A percentile compares a stretch with the other conserved stretches of the same genome.
phyloP scores from a whole-genome alignment of 2,329 filamentous ascomycete genomes.

The Microdochium bolleyi region DNA sequence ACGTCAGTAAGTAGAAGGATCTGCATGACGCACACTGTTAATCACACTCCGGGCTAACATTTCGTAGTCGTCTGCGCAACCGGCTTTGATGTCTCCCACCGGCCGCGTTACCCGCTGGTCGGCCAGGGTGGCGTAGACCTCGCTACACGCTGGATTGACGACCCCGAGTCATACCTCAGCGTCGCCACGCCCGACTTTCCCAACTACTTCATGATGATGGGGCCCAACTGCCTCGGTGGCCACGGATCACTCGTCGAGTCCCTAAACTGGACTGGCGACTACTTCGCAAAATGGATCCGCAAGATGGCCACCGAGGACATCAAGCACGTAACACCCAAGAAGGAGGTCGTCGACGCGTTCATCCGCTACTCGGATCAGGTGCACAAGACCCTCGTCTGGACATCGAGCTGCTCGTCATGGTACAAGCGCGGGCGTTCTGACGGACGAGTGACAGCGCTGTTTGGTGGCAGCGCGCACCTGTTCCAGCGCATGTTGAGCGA shows the following conservation, averaged over 20 bases:
- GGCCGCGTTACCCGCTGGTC: constrained; percentile 30
- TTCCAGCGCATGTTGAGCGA: constrained; percentile 25
- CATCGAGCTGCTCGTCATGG: constrained; percentile 28
- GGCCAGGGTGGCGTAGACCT: constrained; percentile 38
- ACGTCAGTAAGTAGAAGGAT: constrained; percentile 7
- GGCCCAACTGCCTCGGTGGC: constrained; percentile 7
- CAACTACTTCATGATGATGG: constrained; percentile 19
- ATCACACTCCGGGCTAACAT: background rate
- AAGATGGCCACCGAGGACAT: constrained; percentile 13
- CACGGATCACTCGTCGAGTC: constrained; percentile 8
- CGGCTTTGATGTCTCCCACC: constrained; percentile 3
- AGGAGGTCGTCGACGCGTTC: constrained; percentile 24
- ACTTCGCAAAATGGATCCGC: constrained; percentile 15
- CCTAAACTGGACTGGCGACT: constrained; percentile 9
- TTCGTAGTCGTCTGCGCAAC: constrained; percentile 1
- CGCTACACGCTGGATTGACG: constrained; percentile 40
- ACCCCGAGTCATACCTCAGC: constrained; percentile 19
- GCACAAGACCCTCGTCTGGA: constrained; percentile 34
- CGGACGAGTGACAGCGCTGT: constrained; percentile 29
- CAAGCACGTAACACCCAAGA: constrained; percentile 22
- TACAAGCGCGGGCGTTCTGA: constrained; percentile 14
- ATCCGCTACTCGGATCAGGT: constrained; percentile 31
- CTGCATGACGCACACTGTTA: background rate
- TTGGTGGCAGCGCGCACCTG: constrained; percentile 20
- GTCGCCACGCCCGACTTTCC: constrained; percentile 19